These are phyloP conservation scores for Chrysoporthe austroafricana DNA, from an alignment of 2,329 filamentous ascomycete genomes.

Conservation along the genomic window DNA sequence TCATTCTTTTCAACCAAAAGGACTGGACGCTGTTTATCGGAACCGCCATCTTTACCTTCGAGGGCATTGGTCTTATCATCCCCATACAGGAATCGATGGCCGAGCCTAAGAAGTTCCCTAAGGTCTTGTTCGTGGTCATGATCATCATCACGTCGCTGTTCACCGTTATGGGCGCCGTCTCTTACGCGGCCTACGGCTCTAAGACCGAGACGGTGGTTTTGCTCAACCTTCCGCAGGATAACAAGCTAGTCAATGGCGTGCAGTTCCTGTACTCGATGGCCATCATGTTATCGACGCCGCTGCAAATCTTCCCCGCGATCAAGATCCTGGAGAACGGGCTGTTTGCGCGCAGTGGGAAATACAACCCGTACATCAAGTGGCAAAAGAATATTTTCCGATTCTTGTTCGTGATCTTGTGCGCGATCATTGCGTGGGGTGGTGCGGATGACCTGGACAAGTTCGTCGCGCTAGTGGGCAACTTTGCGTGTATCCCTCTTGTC, in stretches of 20 bases:
- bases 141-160: slow-evolving; percentile 92
- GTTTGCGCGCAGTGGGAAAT: slow-evolving; percentile 93
- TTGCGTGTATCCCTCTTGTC: slow-evolving; percentile 95
- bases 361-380: slow-evolving; percentile 99
- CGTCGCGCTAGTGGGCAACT: slow-evolving; percentile 92
- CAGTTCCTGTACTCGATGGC: slow-evolving; percentile 97
- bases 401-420: slow-evolving; percentile 85
- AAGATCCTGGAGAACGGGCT: slow-evolving; percentile 94
- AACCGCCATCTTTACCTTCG: slow-evolving; percentile 98
- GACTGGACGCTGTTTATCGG: slow-evolving; percentile 98
- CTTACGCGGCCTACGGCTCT: slow-evolving; percentile 94
- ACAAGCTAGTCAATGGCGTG: slow-evolving; percentile 91
- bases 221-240: slow-evolving; percentile 93
- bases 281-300: slow-evolving; percentile 91
- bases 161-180: slow-evolving; percentile 86
- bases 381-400: slow-evolving; percentile 98
- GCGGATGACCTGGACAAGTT: slow-evolving; percentile 97
- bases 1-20: slow-evolving; percentile 84
- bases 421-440: slow-evolving; percentile 86
- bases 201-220: slow-evolving; percentile 95
- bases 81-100: slow-evolving; percentile 98
- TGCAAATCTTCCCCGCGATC: slow-evolving; percentile 97
- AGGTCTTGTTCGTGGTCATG: slow-evolving; percentile 89
- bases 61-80: slow-evolving; percentile 96
- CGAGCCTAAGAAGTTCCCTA: slow-evolving; percentile 85